Conservation (phyloP, 1,139 yeast genomes). For the Kurtzmaniella quercitrusa region DNA sequence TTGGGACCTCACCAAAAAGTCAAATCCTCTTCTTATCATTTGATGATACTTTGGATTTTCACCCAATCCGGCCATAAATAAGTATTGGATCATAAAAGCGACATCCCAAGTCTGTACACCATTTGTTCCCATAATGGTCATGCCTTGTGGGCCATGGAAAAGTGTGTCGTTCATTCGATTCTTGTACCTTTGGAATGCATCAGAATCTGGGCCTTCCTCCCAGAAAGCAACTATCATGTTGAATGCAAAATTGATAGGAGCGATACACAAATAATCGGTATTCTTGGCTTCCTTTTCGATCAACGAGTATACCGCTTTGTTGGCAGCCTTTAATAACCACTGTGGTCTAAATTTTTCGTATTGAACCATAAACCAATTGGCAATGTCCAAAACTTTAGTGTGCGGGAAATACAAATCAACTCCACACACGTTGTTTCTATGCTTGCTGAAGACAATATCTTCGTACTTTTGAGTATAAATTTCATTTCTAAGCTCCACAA, state of each 20-base stretch:
- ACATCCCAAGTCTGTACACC: constrained; percentile 98
- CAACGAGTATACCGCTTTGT: constrained; percentile 53
- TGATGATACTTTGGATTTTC: constrained; percentile 63
- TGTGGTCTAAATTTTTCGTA: constrained; percentile 77
- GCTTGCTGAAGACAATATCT: constrained; percentile 59
- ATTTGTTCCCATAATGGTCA: constrained; percentile 94
- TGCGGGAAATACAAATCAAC: constrained; percentile 95
- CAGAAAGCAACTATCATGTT: constrained; percentile 65
- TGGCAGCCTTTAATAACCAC: constrained; percentile 59
- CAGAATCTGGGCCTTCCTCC: constrained; percentile 70
- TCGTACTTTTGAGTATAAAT: constrained; percentile 59
- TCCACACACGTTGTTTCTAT: constrained; percentile 85
- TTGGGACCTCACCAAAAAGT: constrained; percentile 76
- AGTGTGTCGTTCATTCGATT: constrained; percentile 70
- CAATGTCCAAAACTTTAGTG: constrained; percentile 58
- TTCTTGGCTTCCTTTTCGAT: constrained; percentile 72
- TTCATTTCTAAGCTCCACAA: constrained; percentile 67
- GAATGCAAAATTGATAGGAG: constrained; percentile 90
- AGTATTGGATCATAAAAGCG: constrained; percentile 84
- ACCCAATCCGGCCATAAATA: constrained; percentile 75
- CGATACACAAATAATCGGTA: constrained; percentile 81
- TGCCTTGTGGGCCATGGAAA: constrained; percentile 86
- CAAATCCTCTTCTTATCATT: constrained; percentile 59
- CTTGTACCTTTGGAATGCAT: constrained; percentile 51
- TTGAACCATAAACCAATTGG: constrained; percentile 54